These are phyloP conservation scores for Pseudonitzschia pungens DNA, from an alignment of 108 stramenopile species.

Conservation along the genomic window DNA sequence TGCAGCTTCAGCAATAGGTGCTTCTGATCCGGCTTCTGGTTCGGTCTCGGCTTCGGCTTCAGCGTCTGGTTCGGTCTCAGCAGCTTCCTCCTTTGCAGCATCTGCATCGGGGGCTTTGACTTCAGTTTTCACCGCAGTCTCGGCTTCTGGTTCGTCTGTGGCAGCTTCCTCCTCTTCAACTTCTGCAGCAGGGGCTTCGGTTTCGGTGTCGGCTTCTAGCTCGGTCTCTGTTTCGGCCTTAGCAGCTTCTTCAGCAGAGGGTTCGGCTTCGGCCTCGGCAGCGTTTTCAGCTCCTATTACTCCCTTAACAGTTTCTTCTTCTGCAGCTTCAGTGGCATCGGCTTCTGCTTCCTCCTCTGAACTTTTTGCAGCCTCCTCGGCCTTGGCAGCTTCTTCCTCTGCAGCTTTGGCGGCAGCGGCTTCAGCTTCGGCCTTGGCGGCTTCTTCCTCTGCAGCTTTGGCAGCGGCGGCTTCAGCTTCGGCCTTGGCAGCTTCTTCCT, in stretches of 20 bases:
- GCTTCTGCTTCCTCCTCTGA: background rate
- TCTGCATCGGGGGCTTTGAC: background rate
- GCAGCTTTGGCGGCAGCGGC: background rate
- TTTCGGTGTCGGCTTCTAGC: background rate
- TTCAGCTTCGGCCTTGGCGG: background rate
- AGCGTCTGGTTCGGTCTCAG: background rate
- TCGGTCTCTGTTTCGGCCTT: background rate
- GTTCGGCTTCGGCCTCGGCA: background rate
- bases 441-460: background rate
- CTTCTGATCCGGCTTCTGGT: background rate
- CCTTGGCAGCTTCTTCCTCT: background rate
- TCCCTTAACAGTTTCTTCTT: background rate
- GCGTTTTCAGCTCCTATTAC: background rate
- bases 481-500: background rate
- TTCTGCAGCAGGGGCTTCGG: background rate
- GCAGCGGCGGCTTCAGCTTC: constrained; percentile 10
- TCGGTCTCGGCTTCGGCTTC: background rate
- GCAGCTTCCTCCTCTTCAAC: background rate
- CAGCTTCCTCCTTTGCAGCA: background rate
- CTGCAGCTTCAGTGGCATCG: background rate
- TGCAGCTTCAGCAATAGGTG: no score
- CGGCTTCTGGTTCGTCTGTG: background rate
- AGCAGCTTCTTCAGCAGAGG: background rate
- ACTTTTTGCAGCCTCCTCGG: background rate
- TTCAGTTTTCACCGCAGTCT: no score